Percentiles rank a stretch among this genome's conserved stretches.
phyloP scores from a whole-genome alignment of 2,329 filamentous ascomycete genomes.

The Gnomoniopsis smithogilvyi region DNA sequence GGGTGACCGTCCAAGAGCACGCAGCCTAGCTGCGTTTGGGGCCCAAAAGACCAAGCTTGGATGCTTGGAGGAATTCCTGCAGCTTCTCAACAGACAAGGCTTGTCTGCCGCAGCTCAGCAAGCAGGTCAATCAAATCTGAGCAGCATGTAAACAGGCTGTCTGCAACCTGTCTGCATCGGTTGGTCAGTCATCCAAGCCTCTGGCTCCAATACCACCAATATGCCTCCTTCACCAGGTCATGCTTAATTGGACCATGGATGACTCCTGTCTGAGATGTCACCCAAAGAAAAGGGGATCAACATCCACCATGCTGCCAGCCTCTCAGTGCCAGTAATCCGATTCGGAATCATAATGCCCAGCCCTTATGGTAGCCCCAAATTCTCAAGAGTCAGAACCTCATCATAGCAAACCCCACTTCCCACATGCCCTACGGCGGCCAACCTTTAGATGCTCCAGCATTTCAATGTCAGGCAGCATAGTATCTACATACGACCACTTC shows the following conservation, averaged over 20 bases:
- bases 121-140: not conserved
- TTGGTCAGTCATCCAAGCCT: not conserved
- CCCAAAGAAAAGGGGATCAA: not conserved
- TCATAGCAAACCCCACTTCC: not conserved
- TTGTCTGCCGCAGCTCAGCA: not conserved
- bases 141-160: not conserved
- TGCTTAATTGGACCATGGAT: not conserved
- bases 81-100: not conserved
- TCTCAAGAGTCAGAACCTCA: not conserved
- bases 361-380: not conserved
- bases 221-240: not conserved
- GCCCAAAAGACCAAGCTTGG: not conserved
- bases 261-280: not conserved
- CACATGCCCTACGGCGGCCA: not conserved
- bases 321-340: not conserved
- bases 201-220: not conserved
- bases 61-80: not conserved
- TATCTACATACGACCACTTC: conserved; percentile 18
- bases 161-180: not conserved
- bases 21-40: not conserved
- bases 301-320: not conserved
- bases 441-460: not conserved
- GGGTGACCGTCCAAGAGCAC: not conserved
- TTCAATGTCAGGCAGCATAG: conserved; percentile 12
- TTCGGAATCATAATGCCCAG: not conserved